Base-by-base conservation (phyloP, 768 basidiomycete species). In the Basidioascus undulatus region DNA sequence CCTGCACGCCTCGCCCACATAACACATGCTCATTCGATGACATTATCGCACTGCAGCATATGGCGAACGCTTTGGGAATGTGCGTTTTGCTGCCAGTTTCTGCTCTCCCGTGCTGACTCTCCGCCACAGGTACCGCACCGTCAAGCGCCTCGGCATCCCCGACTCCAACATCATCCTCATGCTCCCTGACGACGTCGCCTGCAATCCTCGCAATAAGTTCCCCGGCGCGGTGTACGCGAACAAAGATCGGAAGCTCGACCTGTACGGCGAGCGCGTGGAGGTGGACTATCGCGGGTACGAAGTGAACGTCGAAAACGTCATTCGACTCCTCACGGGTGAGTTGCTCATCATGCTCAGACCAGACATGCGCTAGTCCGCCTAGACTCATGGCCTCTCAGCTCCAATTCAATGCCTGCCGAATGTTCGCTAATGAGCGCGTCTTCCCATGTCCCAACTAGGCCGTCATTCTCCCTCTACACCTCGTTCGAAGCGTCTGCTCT, bases 161-260 rank as follows among this genome's bases (percentile, higher is more conserved):
- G 92, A 98, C 62, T 86, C 82, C 10, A 87, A 96, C 51, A 96
- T 98, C 56, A 89, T 98, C 58, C 74, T 98, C 40, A 96, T 96
- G 92, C 69, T 98, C 39, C 82, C 89, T 6, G 92, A 98, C 56
- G 92, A 96, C 55, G 80, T 70, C 2, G 80, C 89, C 0, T 98
- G 92, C 53, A 92, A 94, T 54, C 52, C 81, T 7, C 69, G 89
- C 31, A 96, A 98, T 61, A 72, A 70, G 38, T 89, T 84, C 52
- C 75, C 92, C 2, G 89, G 75, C 1, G 78, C 74, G 36, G 86
- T 98, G 4, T 96, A 83, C 53, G 75, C 84, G n/a, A 81, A 82
- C 52, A 65, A 72, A 0, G 80, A 74, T 0, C 70, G 76, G 16
- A 65, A 69, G 26, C 65, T 87, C 3, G 89, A 98, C 53, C 62